Percentiles rank a stretch among this genome's conserved stretches.
These are phyloP conservation scores for Diplodia mutila DNA, from an alignment of 2,329 filamentous ascomycete genomes.

Conservation along the genomic window DNA sequence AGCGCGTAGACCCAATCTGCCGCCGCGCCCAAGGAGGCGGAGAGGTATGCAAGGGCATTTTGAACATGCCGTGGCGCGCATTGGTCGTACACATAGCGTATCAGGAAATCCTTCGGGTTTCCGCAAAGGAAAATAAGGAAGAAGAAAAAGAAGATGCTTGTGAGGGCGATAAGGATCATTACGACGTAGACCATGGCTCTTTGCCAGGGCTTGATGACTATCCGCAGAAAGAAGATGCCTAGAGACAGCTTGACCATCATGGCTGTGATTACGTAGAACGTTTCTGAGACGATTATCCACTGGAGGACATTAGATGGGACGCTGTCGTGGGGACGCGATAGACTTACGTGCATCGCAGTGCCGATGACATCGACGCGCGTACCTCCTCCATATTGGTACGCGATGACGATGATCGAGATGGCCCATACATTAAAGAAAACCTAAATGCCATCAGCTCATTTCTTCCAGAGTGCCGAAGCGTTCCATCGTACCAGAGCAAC, in stretches of 20 bases:
- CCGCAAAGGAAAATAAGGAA: conserved; percentile 57
- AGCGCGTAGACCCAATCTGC: conserved; percentile 39
- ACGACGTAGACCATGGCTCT: conserved; percentile 33
- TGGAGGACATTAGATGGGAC: conserved; percentile 25
- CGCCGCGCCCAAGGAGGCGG: conserved; percentile 37
- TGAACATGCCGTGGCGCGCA: conserved; percentile 53
- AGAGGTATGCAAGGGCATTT: conserved; percentile 55
- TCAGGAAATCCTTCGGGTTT: conserved; percentile 35
- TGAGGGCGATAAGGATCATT: conserved; percentile 37
- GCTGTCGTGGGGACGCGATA: not conserved
- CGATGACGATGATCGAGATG: conserved; percentile 35
- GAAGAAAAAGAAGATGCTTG: conserved; percentile 51
- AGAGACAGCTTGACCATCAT: conserved; percentile 51
- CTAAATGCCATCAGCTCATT: conserved; percentile 28
- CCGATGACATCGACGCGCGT: conserved; percentile 31
- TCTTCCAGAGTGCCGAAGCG: too few relatives aligned
- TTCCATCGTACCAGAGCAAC: conserved; percentile 40
- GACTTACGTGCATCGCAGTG: conserved; percentile 16
- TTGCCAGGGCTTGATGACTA: conserved; percentile 48
- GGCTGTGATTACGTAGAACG: conserved; percentile 46
- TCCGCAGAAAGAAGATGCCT: conserved; percentile 50
- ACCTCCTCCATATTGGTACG: conserved; percentile 37
- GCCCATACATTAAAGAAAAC: conserved; percentile 41
- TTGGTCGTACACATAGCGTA: conserved; percentile 39
- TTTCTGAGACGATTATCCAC: conserved; percentile 42